A percentile compares a stretch with the other conserved stretches of the same genome.
Conservation (phyloP, 2,329 filamentous ascomycete species). For the Albifimbria verrucaria region DNA sequence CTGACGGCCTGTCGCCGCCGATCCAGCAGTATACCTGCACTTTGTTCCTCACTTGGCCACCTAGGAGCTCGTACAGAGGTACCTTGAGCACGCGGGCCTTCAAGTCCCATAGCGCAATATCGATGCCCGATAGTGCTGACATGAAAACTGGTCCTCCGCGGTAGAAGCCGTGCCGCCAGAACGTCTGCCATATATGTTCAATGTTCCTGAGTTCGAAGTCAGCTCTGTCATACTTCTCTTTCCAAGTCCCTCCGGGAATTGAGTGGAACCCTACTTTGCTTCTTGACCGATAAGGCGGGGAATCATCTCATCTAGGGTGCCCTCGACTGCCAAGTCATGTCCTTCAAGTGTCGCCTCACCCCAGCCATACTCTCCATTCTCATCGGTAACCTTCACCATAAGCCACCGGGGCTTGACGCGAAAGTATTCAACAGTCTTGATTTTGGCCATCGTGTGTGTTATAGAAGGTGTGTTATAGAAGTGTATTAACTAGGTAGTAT, state of each 20-base stretch:
- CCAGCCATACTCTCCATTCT: conserved; percentile 61
- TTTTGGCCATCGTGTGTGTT: conserved; percentile 15
- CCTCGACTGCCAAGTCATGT: conserved; percentile 67
- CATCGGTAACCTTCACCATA: conserved; percentile 69
- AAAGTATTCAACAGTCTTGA: conserved; percentile 59
- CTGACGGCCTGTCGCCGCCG: conserved; percentile 64
- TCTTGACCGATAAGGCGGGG: conserved; percentile 57
- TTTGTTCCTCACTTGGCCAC: conserved; percentile 66
- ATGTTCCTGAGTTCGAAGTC: conserved; percentile 52
- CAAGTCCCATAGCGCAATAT: conserved; percentile 74
- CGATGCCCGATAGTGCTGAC: conserved; percentile 69
- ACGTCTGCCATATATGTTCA: conserved; percentile 71
- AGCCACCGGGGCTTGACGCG: conserved; percentile 69
- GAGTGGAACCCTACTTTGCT: conserved; percentile 51
- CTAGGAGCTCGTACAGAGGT: conserved; percentile 67
- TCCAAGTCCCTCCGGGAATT: too few species aligned
- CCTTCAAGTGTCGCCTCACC: conserved; percentile 72
- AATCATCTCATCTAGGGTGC: conserved; percentile 53
- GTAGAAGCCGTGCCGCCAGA: conserved; percentile 68
- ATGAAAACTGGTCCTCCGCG: conserved; percentile 73
- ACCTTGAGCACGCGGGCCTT: conserved; percentile 54
- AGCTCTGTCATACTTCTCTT: too few species aligned
- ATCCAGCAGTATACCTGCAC: conserved; percentile 73
- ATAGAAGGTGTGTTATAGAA: too few species aligned
- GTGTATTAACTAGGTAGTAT: too few species aligned